These are phyloP conservation scores for Kitagawia praeruptora DNA, from an alignment of 129 eudicot species.

Conservation along the genomic window DNA sequence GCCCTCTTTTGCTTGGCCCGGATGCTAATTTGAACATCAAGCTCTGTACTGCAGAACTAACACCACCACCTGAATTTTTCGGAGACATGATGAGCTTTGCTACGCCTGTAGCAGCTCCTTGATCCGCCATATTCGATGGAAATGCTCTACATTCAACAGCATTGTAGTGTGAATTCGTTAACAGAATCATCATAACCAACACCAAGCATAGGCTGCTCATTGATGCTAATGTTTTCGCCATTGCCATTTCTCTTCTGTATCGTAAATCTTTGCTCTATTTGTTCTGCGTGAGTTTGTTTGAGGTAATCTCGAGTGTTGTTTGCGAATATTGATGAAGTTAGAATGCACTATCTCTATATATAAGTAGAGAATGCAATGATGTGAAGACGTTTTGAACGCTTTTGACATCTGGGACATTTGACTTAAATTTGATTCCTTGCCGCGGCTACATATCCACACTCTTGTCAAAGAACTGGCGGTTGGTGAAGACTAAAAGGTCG, in stretches of 20 bases:
- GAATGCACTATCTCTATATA: neutral
- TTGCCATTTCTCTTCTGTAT: neutral
- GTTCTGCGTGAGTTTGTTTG: neutral
- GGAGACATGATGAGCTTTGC: neutral
- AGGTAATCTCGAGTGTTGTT: neutral
- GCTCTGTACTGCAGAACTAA: slow-evolving; percentile 4
- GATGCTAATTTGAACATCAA: slow-evolving; percentile 15
- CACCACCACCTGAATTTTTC: neutral
- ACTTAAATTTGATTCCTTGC: neutral
- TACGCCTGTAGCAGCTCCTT: neutral
- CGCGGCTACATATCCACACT: neutral
- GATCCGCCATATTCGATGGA: neutral
- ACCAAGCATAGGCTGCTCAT: neutral
- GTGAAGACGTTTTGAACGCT: neutral
- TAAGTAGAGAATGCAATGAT: neutral
- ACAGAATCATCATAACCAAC: neutral
- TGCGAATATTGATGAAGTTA: neutral
- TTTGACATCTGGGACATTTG: neutral
- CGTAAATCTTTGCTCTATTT: neutral
- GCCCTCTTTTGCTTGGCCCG: slow-evolving; percentile 22
- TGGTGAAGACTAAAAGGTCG: neutral
- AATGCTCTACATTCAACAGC: slow-evolving; percentile 1
- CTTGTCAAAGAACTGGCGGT: slow-evolving; percentile 3
- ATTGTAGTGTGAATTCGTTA: neutral
- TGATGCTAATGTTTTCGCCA: neutral